Conservation (phyloP, 495 filamentous ascomycete species). For the Neurospora sp. region DNA sequence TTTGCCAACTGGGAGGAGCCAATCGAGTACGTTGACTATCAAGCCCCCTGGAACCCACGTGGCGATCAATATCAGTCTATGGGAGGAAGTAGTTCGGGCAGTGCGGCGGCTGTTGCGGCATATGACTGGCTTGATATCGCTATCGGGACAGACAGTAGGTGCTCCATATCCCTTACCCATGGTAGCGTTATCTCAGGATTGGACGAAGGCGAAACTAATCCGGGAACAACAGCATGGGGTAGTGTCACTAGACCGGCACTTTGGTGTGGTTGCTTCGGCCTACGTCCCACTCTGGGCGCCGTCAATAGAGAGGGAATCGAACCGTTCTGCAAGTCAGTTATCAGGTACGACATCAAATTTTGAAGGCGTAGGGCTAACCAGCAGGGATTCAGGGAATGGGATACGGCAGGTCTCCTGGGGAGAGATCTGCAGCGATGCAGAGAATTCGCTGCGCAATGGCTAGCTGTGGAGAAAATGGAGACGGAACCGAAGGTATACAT, state of each 20-base stretch:
- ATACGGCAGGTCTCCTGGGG: too few species aligned
- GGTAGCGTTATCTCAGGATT: background rate
- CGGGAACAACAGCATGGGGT: background rate
- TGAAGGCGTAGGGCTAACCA: too few species aligned
- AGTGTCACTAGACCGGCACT: background rate
- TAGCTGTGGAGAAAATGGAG: too few species aligned
- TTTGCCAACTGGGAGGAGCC: conserved; percentile 49
- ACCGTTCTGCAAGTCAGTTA: too few species aligned
- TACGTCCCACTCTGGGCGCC: background rate
- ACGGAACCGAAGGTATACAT: too few species aligned
- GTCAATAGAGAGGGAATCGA: too few species aligned
- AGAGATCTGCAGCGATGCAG: too few species aligned
- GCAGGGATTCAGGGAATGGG: too few species aligned
- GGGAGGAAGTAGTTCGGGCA: conserved; percentile 35
- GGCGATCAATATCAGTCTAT: conserved; percentile 48
- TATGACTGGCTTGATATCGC: conserved; percentile 50
- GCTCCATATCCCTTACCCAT: background rate
- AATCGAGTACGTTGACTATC: conserved; percentile 44
- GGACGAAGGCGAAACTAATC: background rate
- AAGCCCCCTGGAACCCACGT: conserved; percentile 46
- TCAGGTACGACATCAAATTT: too few species aligned
- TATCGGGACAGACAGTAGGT: conserved; percentile 31
- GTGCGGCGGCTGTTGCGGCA: conserved; percentile 34
- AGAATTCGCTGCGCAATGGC: too few species aligned
- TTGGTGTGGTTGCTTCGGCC: background rate